phyloP scores from a whole-genome alignment of 176 grass and related monocot species.

The Juncus inflexus region DNA sequence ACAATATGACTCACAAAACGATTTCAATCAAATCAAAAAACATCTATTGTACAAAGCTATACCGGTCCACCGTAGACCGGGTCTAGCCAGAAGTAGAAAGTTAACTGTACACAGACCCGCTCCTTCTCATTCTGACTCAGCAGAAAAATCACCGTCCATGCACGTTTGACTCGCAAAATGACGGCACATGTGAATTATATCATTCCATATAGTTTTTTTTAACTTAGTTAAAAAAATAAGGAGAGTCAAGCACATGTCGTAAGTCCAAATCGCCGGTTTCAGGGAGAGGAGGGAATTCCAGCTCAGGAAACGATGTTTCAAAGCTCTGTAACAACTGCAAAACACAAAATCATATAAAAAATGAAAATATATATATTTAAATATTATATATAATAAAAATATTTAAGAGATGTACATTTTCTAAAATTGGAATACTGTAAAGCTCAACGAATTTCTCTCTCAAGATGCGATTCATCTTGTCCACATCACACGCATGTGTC shows the following conservation, averaged over 20 bases:
- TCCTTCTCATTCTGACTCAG: background rate
- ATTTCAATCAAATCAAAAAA: too few relatives aligned
- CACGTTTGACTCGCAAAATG: background rate
- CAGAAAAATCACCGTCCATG: background rate
- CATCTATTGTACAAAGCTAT: too few relatives aligned
- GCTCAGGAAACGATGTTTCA: conserved; percentile 51
- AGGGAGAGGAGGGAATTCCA: conserved; percentile 73
- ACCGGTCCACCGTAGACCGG: conserved; percentile 5
- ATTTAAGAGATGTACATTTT: conserved; percentile 53
- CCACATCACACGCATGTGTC: conserved; percentile 87
- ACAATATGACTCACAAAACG: too few relatives aligned
- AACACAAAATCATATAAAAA: conserved; percentile 21
- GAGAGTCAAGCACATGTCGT: conserved; percentile 61
- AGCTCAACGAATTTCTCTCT: conserved; percentile 92
- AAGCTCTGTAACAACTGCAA: conserved; percentile 77
- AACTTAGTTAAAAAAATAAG: conserved; percentile 91
- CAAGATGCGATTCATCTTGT: conserved; percentile 90
- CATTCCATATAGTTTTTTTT: background rate
- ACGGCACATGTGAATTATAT: conserved; percentile 8
- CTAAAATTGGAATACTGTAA: conserved; percentile 81
- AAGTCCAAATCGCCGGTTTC: conserved; percentile 70
- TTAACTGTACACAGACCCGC: background rate
- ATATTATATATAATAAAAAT: conserved; percentile 9
- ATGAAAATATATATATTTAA: conserved; percentile 8
- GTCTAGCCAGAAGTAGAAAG: background rate